Evolutionary conservation across 768 basidiomycete genomes (phyloP).

Genomic region (Cyclocybe cylindracea): DNA sequence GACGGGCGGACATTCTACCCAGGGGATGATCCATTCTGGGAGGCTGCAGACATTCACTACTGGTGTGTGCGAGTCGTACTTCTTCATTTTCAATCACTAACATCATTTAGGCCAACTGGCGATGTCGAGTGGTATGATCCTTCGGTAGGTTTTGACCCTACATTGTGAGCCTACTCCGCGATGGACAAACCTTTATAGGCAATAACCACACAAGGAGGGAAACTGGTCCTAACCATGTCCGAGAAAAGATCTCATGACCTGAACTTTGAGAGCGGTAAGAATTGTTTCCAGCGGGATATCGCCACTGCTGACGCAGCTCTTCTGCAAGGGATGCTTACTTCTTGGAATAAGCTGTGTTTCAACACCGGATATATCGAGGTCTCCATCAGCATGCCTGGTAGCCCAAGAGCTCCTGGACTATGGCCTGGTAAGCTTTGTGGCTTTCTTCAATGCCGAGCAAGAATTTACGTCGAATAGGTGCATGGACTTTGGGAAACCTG

Average conservation of each 20-base stretch:
- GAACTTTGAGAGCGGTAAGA: constrained; percentile 79
- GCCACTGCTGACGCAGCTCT: constrained; percentile 19
- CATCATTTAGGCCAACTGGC: constrained; percentile 53
- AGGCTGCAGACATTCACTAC: constrained; percentile 85
- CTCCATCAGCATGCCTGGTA: constrained; percentile 73
- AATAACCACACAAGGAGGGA: constrained; percentile 75
- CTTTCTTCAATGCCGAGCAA: not conserved
- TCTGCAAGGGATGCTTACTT: constrained; percentile 63
- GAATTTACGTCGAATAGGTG: constrained; percentile 33
- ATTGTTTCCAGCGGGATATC: constrained; percentile 19
- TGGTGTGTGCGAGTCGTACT: constrained; percentile 47
- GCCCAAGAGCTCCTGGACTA: constrained; percentile 59
- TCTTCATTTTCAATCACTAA: not conserved
- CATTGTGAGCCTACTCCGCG: not conserved
- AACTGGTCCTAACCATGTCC: constrained; percentile 78
- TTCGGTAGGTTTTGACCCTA: constrained; percentile 36
- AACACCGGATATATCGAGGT: constrained; percentile 91
- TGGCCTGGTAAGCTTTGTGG: constrained; percentile 70
- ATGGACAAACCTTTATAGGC: constrained; percentile 34
- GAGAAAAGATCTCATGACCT: constrained; percentile 74
- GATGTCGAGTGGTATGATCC: constrained; percentile 89
- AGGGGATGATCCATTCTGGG: constrained; percentile 84
- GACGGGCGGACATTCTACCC: constrained; percentile 72
- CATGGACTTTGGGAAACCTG: constrained; percentile 80
- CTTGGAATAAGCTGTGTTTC: constrained; percentile 96